A percentile compares a stretch with the other conserved stretches of the same genome.
Evolutionary conservation across 495 filamentous ascomycete genomes (phyloP).

Genomic region (Endocarpon pusillum): DNA sequence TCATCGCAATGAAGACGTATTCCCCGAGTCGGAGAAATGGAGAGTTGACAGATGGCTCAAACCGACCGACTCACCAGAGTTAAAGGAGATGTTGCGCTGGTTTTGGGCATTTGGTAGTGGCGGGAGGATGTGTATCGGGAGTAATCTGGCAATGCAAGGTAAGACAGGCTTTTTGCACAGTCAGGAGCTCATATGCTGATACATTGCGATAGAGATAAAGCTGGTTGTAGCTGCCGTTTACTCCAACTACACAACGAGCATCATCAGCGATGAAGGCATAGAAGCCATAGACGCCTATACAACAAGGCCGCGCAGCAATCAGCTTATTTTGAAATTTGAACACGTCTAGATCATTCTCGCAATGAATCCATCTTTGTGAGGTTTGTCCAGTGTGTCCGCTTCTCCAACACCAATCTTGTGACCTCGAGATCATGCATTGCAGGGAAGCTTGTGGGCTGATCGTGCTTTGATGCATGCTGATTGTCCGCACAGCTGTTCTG

Average conservation of each 20-base stretch:
- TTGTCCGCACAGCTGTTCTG: too few relatives aligned
- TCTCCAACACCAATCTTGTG: too few relatives aligned
- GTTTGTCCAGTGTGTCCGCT: too few relatives aligned
- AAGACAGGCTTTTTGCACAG: constrained; percentile 8
- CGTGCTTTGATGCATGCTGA: too few relatives aligned
- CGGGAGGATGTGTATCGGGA: constrained; percentile 71
- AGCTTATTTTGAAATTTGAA: constrained; percentile 28
- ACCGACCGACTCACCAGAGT: constrained; percentile 16
- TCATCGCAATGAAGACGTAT: constrained; percentile 46
- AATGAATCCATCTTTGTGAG: too few relatives aligned
- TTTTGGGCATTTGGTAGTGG: constrained; percentile 82
- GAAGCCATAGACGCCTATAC: constrained; percentile 53
- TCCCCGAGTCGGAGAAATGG: constrained; percentile 43
- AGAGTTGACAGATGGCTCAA: constrained; percentile 45
- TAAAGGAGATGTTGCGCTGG: constrained; percentile 42
- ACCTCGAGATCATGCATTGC: too few relatives aligned
- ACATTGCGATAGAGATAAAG: constrained; percentile 28
- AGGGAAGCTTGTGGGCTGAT: too few relatives aligned
- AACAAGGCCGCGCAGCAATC: constrained; percentile 33
- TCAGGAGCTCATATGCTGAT: background rate
- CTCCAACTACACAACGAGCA: constrained; percentile 43
- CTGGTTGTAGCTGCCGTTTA: constrained; percentile 39
- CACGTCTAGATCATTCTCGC: constrained; percentile 9
- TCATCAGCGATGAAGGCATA: constrained; percentile 37
- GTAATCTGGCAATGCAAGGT: constrained; percentile 67